These are phyloP conservation scores for Sclerotinia trifoliorum DNA, from an alignment of 2,329 filamentous ascomycete genomes.

Conservation along the genomic window DNA sequence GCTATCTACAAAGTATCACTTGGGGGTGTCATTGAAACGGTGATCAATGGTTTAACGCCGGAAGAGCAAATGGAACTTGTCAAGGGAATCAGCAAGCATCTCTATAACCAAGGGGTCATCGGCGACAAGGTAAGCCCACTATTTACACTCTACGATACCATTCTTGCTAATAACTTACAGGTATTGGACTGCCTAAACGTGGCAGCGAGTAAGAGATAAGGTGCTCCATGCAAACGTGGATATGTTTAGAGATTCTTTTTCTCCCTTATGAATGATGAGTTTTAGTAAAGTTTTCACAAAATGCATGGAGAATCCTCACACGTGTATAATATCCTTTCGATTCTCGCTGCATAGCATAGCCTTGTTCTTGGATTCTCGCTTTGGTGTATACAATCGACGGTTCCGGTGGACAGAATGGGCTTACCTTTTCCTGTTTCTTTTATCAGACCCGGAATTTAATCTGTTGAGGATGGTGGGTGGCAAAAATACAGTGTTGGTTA, in stretches of 20 bases:
- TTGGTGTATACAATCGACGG: slow-evolving; percentile 13
- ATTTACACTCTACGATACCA: neutral
- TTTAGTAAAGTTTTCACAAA: slow-evolving; percentile 15
- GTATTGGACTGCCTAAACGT: slow-evolving; percentile 37
- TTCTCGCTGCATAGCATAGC: slow-evolving; percentile 21
- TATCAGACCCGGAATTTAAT: slow-evolving; percentile 6
- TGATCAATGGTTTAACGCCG: slow-evolving; percentile 80
- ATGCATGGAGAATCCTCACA: slow-evolving; percentile 15
- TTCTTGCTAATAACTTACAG: slow-evolving; percentile 26
- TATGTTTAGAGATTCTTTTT: neutral
- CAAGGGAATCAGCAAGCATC: slow-evolving; percentile 60
- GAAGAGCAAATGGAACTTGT: slow-evolving; percentile 89
- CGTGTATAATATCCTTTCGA: slow-evolving; percentile 22
- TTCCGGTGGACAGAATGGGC: slow-evolving; percentile 2
- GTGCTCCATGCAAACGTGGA: neutral
- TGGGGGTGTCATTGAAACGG: slow-evolving; percentile 84
- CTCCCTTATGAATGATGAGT: slow-evolving; percentile 18
- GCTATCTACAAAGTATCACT: slow-evolving; percentile 82
- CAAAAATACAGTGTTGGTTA: slow-evolving; percentile 1
- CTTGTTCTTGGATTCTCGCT: slow-evolving; percentile 16
- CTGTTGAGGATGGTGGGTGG: neutral
- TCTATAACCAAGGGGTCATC: slow-evolving; percentile 59
- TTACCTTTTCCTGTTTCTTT: neutral
- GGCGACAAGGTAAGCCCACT: slow-evolving; percentile 37
- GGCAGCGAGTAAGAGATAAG: slow-evolving; percentile 34